These are phyloP conservation scores for Kazachstania martiniae DNA, from an alignment of 805 yeast species.

Conservation along the genomic window DNA sequence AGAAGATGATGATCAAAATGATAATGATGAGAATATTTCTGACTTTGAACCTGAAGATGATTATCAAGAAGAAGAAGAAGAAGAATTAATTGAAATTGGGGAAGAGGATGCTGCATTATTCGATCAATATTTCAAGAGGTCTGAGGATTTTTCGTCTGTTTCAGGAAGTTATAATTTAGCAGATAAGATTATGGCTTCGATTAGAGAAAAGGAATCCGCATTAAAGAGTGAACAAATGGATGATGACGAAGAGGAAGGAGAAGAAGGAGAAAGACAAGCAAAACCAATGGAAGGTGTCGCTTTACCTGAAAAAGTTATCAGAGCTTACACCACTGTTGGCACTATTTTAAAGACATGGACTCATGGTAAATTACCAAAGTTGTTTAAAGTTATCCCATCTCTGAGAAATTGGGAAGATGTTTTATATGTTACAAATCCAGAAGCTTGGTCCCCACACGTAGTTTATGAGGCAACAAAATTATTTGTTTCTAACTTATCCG, in stretches of 20 bases:
- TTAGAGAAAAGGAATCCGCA: slow-evolving; percentile 57
- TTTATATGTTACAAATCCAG: slow-evolving; percentile 85
- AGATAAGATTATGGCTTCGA: slow-evolving; percentile 86
- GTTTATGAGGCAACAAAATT: slow-evolving; percentile 89
- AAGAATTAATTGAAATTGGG: slow-evolving; percentile 54
- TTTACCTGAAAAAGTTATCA: slow-evolving; percentile 92
- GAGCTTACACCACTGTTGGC: slow-evolving; percentile 89
- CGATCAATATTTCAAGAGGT: slow-evolving; percentile 54
- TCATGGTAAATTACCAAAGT: slow-evolving; percentile 93
- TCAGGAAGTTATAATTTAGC: slow-evolving; percentile 60
- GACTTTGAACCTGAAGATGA: slow-evolving; percentile 43
- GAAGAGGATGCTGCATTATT: slow-evolving; percentile 79
- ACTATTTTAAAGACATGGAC: slow-evolving; percentile 77
- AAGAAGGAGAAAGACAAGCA: slow-evolving; percentile 21
- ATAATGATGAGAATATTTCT: slow-evolving; percentile 33
- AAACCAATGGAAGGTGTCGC: slow-evolving; percentile 62
- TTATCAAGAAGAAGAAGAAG: slow-evolving; percentile 40
- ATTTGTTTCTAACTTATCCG: slow-evolving; percentile 80
- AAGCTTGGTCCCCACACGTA: slow-evolving; percentile 89
- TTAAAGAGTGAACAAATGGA: slow-evolving; percentile 11
- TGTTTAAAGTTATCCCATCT: slow-evolving; percentile 89
- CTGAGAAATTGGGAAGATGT: slow-evolving; percentile 94
- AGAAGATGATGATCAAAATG: slow-evolving; percentile 39
- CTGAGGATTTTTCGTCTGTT: slow-evolving; percentile 28
- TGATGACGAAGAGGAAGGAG: slow-evolving; percentile 8